Evolutionary conservation across 75 land plant genomes (phyloP), one percentile per base, ranked within the genome.

Genomic region (Isoetes taiwanensis): DNA sequence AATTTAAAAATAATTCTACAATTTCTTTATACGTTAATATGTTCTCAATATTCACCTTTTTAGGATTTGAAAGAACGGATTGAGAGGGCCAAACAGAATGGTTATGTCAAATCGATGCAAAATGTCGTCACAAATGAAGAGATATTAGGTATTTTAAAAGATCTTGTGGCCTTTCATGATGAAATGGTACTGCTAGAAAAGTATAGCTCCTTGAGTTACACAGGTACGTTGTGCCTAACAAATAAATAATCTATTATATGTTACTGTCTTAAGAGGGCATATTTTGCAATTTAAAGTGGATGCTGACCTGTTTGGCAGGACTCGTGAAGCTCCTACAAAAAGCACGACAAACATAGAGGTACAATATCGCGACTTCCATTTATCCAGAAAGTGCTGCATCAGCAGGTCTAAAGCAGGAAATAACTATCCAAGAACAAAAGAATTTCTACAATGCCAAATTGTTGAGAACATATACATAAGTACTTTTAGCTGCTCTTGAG

Each of bases 321-420:
- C 56, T 86, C 42, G 87, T 78, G 0, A 90, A 90, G 80, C 85
- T 90, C 9, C 56, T 86, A 72, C n/a, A 90, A 90, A 79, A 90
- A 86, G 54, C 90, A 86, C 35, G 94, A 90, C 73, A 90, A 90
- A 70, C 24, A 78, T 59, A 86, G 87, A 1, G 97, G 97, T 1
- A 71, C 78, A 0, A 42, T 83, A 5, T 41, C 83, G 63, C 66
- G 94, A 6, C 28, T 75, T 61, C 88, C 88, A 3, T 80, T 86
- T 72, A 83, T 90, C 27, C 69, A 80, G 32, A 80, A 72, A 53
- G 80, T 86, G 0, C 54, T 90, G 56, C 64, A 80, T 28, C 97
- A 90, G 65, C 97, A 91, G 0, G 85, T 90, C 59, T 90, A 79
- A 74, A 83, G 76, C 1, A 90, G 93, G 0, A 84, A 86, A 33